A percentile compares a stretch with the other conserved stretches of the same genome.
phyloP scores from a whole-genome alignment of 352 stramenopile species.

The Globisporangium iwayamae region DNA sequence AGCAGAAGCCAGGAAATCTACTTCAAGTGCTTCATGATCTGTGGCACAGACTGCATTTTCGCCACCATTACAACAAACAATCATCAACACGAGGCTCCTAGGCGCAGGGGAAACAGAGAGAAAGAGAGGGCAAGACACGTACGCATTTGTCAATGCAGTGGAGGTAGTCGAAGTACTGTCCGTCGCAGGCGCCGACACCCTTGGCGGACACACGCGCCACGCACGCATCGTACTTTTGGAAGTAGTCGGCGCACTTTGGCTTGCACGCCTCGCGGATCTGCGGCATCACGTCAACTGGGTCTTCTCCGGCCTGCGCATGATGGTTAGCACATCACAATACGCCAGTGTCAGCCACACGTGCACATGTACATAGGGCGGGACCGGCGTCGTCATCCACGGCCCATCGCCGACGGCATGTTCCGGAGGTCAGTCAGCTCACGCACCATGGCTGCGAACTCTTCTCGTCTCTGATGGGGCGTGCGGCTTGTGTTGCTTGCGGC shows the following conservation, averaged over 20 bases:
- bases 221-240: slow-evolving; percentile 90
- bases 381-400: too few relatives aligned
- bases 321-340: background rate
- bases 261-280: slow-evolving; percentile 91
- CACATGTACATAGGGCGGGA: background rate
- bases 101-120: background rate
- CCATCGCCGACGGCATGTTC: background rate
- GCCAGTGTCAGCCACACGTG: background rate
- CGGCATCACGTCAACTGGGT: slow-evolving; percentile 92
- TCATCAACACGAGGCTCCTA: background rate
- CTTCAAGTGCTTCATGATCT: slow-evolving; percentile 95
- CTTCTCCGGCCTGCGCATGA: slow-evolving; percentile 47
- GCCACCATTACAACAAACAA: slow-evolving; percentile 8
- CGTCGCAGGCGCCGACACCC: slow-evolving; percentile 91
- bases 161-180: slow-evolving; percentile 95
- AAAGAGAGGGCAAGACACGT: slow-evolving; percentile 21
- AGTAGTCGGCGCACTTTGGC: slow-evolving; percentile 86
- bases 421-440: slow-evolving; percentile 12
- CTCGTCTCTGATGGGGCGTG: slow-evolving; percentile 14
- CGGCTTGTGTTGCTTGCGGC: background rate
- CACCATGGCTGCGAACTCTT: slow-evolving; percentile 21
- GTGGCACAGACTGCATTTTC: slow-evolving; percentile 73
- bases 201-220: slow-evolving; percentile 89
- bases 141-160: slow-evolving; percentile 96
- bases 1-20: slow-evolving; percentile 33